These are phyloP conservation scores for Mrakia hoshinonis DNA, from an alignment of 768 basidiomycete genomes.

Conservation along the genomic window DNA sequence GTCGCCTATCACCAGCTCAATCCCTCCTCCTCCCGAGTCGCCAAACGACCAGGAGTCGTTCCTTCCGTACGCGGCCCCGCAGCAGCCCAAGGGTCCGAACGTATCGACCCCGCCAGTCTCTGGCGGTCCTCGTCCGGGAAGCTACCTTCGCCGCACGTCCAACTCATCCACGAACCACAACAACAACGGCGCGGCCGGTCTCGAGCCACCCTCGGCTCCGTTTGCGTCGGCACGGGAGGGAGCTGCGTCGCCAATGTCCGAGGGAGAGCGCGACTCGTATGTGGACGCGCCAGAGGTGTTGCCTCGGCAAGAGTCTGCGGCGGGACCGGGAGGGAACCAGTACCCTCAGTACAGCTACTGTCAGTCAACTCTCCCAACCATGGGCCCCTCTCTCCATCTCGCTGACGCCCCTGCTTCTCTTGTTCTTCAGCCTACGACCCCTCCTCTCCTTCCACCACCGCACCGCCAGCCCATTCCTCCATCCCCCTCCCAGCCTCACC, in stretches of 20 bases:
- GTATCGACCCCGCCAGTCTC: conserved; percentile 1
- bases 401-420: neutral
- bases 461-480: neutral
- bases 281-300: conserved; percentile 14
- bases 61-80: conserved; percentile 14
- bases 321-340: neutral
- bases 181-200: neutral
- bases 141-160: conserved; percentile 1
- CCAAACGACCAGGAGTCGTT: conserved; percentile 6
- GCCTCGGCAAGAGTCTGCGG: neutral
- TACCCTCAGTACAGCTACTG: conserved; percentile 20
- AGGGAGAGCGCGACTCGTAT: conserved; percentile 11
- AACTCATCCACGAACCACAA: neutral
- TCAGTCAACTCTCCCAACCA: neutral
- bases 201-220: neutral
- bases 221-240: neutral
- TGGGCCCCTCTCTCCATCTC: neutral
- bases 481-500: neutral
- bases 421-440: conserved; percentile 8
- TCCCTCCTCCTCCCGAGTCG: neutral
- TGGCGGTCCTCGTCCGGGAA: neutral
- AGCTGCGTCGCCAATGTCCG: neutral
- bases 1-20: neutral
- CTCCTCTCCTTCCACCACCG: neutral
- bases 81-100: neutral